Percentiles rank a stretch among this genome's conserved stretches.
These are phyloP conservation scores for Gossypium lobatum DNA, from an alignment of 441 rosid genomes.

Conservation along the genomic window DNA sequence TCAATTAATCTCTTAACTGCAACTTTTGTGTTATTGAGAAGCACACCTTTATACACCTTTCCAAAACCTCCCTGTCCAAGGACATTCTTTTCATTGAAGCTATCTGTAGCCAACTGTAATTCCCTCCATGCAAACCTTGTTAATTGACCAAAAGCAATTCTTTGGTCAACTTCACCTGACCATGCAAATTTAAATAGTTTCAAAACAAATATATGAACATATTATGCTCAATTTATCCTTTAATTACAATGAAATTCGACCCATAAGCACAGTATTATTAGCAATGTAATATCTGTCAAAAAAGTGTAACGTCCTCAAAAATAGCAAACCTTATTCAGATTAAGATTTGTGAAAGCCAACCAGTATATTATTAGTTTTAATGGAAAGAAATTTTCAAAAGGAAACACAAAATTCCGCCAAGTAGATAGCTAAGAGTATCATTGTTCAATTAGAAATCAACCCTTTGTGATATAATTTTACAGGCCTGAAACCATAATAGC, in stretches of 20 bases:
- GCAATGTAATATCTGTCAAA: not conserved
- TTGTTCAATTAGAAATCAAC: not conserved
- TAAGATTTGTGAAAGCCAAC: not conserved
- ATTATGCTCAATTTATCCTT: not conserved
- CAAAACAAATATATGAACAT: not conserved
- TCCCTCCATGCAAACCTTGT: conserved; percentile 94
- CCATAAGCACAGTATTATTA: not conserved
- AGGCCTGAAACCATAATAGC: not conserved
- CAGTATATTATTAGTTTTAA: not conserved
- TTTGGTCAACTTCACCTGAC: conserved; percentile 87
- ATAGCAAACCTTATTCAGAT: not conserved
- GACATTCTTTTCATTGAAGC: conserved; percentile 71
- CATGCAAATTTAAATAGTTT: conserved; percentile 10
- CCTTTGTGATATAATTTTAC: not conserved
- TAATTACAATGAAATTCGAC: not conserved
- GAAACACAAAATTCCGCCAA: not conserved
- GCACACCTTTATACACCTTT: conserved; percentile 87
- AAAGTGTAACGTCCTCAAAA: not conserved
- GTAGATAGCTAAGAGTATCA: not conserved
- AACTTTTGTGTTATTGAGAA: conserved; percentile 62
- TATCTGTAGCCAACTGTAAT: conserved; percentile 84
- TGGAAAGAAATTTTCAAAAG: not conserved
- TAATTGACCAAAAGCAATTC: conserved; percentile 90
- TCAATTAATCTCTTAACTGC: conserved; percentile 86
- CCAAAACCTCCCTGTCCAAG: conserved; percentile 98